phyloP scores from a whole-genome alignment of 805 yeast species.

The Candida chauliodis region DNA sequence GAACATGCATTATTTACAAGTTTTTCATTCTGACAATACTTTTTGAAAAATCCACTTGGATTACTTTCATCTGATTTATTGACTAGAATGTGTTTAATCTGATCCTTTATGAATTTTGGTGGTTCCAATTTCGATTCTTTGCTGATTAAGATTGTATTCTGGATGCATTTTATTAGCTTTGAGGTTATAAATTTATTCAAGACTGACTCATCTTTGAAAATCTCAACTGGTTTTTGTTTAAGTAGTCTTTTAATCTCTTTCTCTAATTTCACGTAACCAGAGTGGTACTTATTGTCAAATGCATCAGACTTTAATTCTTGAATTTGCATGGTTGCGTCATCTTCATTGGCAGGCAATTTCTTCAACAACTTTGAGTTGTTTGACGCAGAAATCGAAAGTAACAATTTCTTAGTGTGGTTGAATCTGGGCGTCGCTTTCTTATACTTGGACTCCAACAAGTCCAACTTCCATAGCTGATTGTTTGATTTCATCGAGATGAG shows the following conservation, averaged over 20 bases:
- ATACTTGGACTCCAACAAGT: conserved; percentile 52
- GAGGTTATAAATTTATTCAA: conserved; percentile 27
- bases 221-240: conserved; percentile 13
- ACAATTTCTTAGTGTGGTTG: conserved; percentile 44
- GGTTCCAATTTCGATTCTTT: conserved; percentile 29
- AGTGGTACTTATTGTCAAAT: conserved; percentile 49
- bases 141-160: conserved; percentile 22
- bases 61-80: conserved; percentile 32
- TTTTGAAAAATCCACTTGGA: conserved; percentile 46
- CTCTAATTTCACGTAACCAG: conserved; percentile 37
- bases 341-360: conserved; percentile 35
- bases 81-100: conserved; percentile 19
- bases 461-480: conserved; percentile 45
- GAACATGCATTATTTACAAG: conserved; percentile 46
- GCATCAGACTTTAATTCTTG: conserved; percentile 40
- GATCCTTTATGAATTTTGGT: conserved; percentile 32
- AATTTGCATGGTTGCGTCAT: conserved; percentile 46
- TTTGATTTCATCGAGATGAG: conserved; percentile 7
- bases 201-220: conserved; percentile 19
- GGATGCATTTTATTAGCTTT: conserved; percentile 28
- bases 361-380: conserved; percentile 38
- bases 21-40: conserved; percentile 36
- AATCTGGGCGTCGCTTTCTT: conserved; percentile 43
- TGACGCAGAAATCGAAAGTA: conserved; percentile 33
- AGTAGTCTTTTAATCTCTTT: conserved; percentile 29